Conservation (phyloP, 2,329 filamentous ascomycete species). For the Gremmenia infestans region DNA sequence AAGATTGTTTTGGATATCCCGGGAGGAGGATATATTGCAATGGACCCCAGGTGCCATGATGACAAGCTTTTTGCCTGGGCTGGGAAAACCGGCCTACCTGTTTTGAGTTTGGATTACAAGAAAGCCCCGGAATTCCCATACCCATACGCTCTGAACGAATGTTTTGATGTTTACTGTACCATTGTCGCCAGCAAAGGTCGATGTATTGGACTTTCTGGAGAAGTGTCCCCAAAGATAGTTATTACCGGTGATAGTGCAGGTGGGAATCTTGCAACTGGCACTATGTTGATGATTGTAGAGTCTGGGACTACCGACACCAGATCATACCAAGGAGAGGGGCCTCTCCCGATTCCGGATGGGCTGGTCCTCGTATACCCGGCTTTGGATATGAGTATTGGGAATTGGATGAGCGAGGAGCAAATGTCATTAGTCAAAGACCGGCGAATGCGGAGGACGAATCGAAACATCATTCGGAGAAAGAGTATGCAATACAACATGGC, state of each 20-base stretch:
- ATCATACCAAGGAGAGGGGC: conserved; percentile 49
- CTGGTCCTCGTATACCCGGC: conserved; percentile 84
- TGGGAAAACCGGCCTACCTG: conserved; percentile 77
- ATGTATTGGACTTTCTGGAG: conserved; percentile 69
- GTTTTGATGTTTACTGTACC: conserved; percentile 77
- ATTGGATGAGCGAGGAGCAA: conserved; percentile 99
- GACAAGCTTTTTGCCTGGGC: conserved; percentile 94
- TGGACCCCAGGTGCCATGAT: conserved; percentile 91
- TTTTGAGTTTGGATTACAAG: conserved; percentile 86
- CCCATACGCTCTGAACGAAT: conserved; percentile 81
- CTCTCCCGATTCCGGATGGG: conserved; percentile 71
- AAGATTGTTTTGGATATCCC: conserved; percentile 85
- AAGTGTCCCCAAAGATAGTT: conserved; percentile 60
- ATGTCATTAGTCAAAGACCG: conserved; percentile 90
- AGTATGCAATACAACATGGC: conserved; percentile 82
- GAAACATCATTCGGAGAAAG: conserved; percentile 74
- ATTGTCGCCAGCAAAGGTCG: conserved; percentile 67
- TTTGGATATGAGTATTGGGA: conserved; percentile 94
- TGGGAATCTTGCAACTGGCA: conserved; percentile 73
- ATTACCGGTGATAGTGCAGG: conserved; percentile 78
- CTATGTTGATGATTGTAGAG: conserved; percentile 86
- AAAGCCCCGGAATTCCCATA: conserved; percentile 84
- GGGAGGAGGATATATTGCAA: conserved; percentile 92
- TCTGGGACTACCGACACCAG: conserved; percentile 54
- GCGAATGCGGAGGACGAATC: conserved; percentile 70